Base-by-base conservation (phyloP, 371 early-diverging fungal genomes). In the Apophysomyces ossiformis region DNA sequence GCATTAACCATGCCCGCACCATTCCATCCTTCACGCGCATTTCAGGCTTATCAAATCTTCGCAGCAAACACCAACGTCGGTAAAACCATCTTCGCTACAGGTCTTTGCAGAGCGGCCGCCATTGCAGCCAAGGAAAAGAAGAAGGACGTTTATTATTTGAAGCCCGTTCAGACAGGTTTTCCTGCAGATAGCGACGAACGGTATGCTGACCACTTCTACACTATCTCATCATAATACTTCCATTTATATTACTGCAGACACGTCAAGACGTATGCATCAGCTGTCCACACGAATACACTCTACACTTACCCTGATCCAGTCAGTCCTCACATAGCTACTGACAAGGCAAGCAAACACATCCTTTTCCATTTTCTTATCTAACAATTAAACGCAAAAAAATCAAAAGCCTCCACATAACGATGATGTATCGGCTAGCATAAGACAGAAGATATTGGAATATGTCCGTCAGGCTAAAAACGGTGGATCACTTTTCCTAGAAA, bases 111-210 rank as follows among this genome's bases (percentile, higher is more conserved):
- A 41, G 85, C 87, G 6, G 87, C 88, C 7, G 82, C 84, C 9
- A 62, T 81, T 11, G 72, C 75, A 4, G 85, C 82, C 0, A 74
- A 82, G 26, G 69, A 80, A 58, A 72, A 68, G 16, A 70, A 77
- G 21, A 75, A 74, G 4, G 77, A 84, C 56, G 88, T 89, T 0
- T 84, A 82, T 58, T 93, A 92, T 67, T 45, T 93, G 43, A 94
- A 94, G 61, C 95, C 95, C 2, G 88, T 93, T 1, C 95, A 94
- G 71, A 94, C 95, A 1, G 95, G 93, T 2, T 94, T 85, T 72
- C 93, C 95, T 5, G 80, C 75, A 1, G 93, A 93, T 73, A 87
- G 89, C 47, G 95, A 94, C 75, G 87, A 88, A 63, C 86, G 91
- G 88, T 88, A 76, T 44, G 37, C 57, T 26, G 16, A 45, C 26